Evolutionary conservation across 352 stramenopile genomes (phyloP), one percentile per base, ranked within the genome.

Genomic region (Phytopythium chamaehyphon): DNA sequence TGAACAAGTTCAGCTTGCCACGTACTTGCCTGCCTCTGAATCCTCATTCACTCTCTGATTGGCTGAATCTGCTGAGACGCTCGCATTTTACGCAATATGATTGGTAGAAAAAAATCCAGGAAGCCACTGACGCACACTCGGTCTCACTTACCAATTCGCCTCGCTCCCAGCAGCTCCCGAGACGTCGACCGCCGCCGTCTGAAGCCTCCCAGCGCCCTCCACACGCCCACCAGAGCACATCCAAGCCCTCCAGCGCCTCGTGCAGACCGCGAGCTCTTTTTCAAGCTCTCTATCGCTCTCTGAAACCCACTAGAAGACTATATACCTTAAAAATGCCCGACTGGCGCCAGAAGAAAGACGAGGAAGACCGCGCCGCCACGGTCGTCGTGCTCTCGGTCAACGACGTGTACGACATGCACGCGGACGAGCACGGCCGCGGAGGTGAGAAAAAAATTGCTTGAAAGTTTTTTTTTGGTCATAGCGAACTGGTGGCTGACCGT

Each of bases 391-490:
- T 80, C 22, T 74, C 66, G 2, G 53, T 78, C 26, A 82, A 82
- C 35, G 71, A 82, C 54, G 71, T 82, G 31, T 82, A 82, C 62
- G 68, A 82, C 44, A 55, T 78, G 55, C 69, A 70, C 44, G 65
- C 71, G 18, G 65, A 76, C 47, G 59, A 75, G 42, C 57, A 76
- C 36, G 71, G 71, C 6, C 58, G 57, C n/a, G 71, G 68, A 39
- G 57, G 54, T 71, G 22, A 5, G 37, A 42, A n/a, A n/a, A n/a
- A n/a, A n/a, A n/a, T n/a, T n/a, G n/a, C n/a, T n/a, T n/a, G n/a
- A n/a, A n/a, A n/a, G n/a, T n/a, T n/a, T n/a, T n/a, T n/a, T n/a
- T n/a, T n/a, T n/a, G n/a, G n/a, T n/a, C n/a, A n/a, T n/a, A n/a
- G n/a, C n/a, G 12, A 42, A 42, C 12, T 5, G 28, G 28, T 9